Base-by-base conservation (phyloP, 768 basidiomycete genomes). In the Lentinula aciculospora region DNA sequence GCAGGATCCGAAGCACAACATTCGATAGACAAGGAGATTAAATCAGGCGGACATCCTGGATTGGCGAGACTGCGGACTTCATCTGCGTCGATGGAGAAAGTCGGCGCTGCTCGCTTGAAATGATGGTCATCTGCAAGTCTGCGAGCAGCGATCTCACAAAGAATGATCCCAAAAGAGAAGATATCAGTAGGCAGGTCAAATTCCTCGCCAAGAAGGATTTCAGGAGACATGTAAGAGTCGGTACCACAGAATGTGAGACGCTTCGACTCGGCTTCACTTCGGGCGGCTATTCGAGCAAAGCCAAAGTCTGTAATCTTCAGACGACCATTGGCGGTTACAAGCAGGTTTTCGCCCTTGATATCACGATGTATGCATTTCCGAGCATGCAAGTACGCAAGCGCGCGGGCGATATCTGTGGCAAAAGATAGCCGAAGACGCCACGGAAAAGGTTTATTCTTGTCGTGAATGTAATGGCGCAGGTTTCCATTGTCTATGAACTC, bases 301-400 rank as follows among this genome's bases (percentile, higher is more conserved):
- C 96, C 96, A 71, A 99, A 99, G 67, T 99, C 96, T n/a, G 95
- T 97, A 64, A 98, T 88, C 76, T 98, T 99, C 66, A 98, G 80
- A 44, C 96, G 85, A 21, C 93, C 92, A 65, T 99, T 99, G 36
- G 87, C 74, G 0, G 95, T 98, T 21, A 98, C 86, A n/a, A 98
- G 83, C 27, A 98, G 79, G 64, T 99, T 99, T 75, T 98, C 96
- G 36, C 94, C 95, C 71, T 99, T 99, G 62, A 99, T 80, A 72
- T 99, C 96, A 29, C 87, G 85, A 64, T 90, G 88, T 39, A 89
- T 90, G 70, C 88, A 89, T 68, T 92, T 89, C 40, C 96, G 83
- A 13, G 96, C 95, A 64, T 98, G 96, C 12, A 98, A 88, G 70
- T 98, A 99, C 4, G 96, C 94, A n/a, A 99, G 81, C 0, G 96